Conservation (phyloP, 31 red algal genomes). For the Porphyra umbilicalis region DNA sequence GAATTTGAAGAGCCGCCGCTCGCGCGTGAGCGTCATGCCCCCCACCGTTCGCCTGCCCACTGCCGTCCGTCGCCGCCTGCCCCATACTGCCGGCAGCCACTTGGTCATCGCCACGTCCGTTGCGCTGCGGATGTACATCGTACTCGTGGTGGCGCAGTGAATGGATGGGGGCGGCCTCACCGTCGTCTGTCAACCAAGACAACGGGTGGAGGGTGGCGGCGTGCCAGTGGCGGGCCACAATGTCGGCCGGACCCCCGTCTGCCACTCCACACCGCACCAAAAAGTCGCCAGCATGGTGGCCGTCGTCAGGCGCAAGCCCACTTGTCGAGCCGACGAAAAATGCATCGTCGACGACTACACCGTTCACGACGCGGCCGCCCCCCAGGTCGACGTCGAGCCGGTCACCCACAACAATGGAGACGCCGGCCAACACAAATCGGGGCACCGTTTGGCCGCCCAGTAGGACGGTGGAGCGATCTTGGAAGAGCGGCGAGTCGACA, state of each 20-base stretch:
- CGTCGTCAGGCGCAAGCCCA: not conserved
- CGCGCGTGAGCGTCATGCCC: too few relatives aligned
- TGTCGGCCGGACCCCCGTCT: too few relatives aligned
- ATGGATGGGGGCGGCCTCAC: too few relatives aligned
- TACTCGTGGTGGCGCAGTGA: too few relatives aligned
- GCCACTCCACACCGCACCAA: not conserved
- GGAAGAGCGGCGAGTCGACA: not conserved
- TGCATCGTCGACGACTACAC: not conserved
- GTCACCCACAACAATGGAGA: not conserved
- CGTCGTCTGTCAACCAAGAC: too few relatives aligned
- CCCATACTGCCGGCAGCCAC: too few relatives aligned
- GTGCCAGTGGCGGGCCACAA: not conserved
- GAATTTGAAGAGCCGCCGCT: too few relatives aligned
- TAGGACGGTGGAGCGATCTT: not conserved
- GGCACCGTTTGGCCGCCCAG: not conserved
- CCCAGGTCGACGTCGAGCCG: not conserved
- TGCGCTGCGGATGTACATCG: too few relatives aligned
- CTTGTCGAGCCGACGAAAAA: not conserved
- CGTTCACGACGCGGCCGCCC: not conserved
- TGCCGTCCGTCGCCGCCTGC: too few relatives aligned
- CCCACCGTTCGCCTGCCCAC: too few relatives aligned
- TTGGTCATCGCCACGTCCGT: too few relatives aligned
- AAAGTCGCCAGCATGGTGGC: not conserved
- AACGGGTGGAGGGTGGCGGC: not conserved
- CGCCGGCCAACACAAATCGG: not conserved